Conservation (phyloP, 495 filamentous ascomycete genomes). For the Mytilinidion resinicola region DNA sequence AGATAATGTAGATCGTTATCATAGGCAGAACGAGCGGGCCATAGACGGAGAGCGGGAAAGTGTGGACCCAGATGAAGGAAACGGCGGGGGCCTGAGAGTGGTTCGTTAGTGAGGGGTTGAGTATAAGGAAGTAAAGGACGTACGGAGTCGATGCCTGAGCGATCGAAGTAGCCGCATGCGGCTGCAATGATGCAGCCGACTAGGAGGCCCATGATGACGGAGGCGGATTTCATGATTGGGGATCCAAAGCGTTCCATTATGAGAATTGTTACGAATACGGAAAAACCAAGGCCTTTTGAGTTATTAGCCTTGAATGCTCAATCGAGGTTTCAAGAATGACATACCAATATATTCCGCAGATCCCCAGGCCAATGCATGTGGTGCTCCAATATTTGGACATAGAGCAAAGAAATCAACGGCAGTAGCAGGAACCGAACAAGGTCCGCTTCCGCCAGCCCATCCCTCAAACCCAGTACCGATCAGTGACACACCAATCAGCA, state of each 20-base stretch:
- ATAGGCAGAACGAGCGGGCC: constrained; percentile 74
- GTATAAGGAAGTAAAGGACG: background rate
- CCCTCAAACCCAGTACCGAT: constrained; percentile 68
- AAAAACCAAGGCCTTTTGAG: constrained; percentile 57
- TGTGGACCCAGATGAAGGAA: constrained; percentile 83
- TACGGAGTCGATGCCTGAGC: constrained; percentile 54
- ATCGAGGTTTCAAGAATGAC: background rate
- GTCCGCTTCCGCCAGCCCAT: constrained; percentile 73
- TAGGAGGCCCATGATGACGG: constrained; percentile 70
- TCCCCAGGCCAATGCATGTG: constrained; percentile 79
- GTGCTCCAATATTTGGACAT: constrained; percentile 64
- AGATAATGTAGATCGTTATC: constrained; percentile 76
- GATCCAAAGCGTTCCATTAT: constrained; percentile 74
- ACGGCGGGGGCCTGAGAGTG: constrained; percentile 49
- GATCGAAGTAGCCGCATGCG: constrained; percentile 74
- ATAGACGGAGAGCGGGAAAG: constrained; percentile 72
- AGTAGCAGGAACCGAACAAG: constrained; percentile 50
- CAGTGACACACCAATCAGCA: constrained; percentile 36
- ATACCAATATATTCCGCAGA: constrained; percentile 70
- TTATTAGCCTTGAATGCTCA: background rate
- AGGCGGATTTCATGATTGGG: constrained; percentile 64
- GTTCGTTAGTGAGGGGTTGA: too few relatives aligned
- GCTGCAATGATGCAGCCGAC: constrained; percentile 83
- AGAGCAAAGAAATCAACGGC: constrained; percentile 46
- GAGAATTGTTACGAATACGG: constrained; percentile 78